These are phyloP conservation scores for Psilocybe azurescens DNA, from an alignment of 768 basidiomycete species.

Conservation along the genomic window DNA sequence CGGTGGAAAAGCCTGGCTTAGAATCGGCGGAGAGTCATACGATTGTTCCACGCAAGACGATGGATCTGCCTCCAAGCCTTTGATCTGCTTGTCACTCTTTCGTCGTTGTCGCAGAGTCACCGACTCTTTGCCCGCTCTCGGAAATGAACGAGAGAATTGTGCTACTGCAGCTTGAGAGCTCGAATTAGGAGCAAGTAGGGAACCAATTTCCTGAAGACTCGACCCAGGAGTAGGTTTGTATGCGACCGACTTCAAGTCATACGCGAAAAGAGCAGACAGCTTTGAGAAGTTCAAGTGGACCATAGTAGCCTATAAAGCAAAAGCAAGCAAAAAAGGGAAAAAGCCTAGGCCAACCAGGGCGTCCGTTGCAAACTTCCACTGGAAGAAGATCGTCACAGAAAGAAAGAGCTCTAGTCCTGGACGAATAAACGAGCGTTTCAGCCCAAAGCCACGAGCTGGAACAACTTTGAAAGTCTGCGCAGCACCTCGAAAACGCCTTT, in stretches of 20 bases:
- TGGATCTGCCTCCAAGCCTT: neutral
- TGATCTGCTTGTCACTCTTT: too few relatives aligned
- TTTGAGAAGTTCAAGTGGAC: conserved; percentile 22
- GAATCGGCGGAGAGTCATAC: conserved; percentile 33
- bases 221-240: conserved; percentile 24
- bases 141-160: neutral
- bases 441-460: neutral
- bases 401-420: neutral
- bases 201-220: neutral
- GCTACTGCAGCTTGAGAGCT: neutral
- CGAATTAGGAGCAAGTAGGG: neutral
- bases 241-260: conserved; percentile 24
- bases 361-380: neutral
- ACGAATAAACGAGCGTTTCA: neutral
- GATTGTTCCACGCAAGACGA: conserved; percentile 32
- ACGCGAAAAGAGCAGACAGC: conserved; percentile 21
- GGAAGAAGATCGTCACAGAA: neutral
- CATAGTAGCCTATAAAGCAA: conserved; percentile 8
- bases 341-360: neutral
- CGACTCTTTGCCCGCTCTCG: neutral
- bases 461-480: neutral
- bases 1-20: conserved; percentile 45
- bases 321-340: neutral
- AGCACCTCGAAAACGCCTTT: too few relatives aligned
- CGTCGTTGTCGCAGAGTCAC: neutral